Evolutionary conservation across 345 rosid genomes (phyloP), one percentile per base, ranked within the genome.

Genomic region (Cardiospermum halicacabum): DNA sequence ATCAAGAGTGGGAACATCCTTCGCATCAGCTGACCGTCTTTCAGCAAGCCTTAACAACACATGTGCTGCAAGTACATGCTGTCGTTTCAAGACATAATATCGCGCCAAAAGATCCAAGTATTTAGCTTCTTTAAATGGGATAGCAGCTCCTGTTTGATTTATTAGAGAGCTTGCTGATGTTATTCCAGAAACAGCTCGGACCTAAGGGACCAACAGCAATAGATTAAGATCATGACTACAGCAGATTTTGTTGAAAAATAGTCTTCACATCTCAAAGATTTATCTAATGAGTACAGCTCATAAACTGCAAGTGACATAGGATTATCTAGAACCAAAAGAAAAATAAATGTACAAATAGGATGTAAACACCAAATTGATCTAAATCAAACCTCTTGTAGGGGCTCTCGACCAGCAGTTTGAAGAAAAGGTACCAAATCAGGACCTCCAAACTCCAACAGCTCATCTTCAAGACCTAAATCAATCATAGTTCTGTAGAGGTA

Each of bases 391-490:
- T 94, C 92, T 72, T 76, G 85, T 31, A 74, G 75, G 57, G 88
- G 69, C 62, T 77, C 85, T 58, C 82, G 80, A 71, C 89, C 96
- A 56, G 86, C 91, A 78, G 68, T 84, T 72, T 91, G 97, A 51
- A 94, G 81, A 76, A 94, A 94, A 71, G 97, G 99, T 73, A 91
- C 87, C 81, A 94, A 85, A 80, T 91, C 99, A 18, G 95, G 88
- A 65, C 99, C 99, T 65, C 99, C 99, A 58, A 81, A 94, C 82
- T 94, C 99, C 78, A 91, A 68, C 47, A 94, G 84, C 84, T 94
- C 97, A 65, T 89, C 71, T 76, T 94, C 99, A 72, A 94, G 89
- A 65, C 96, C 91, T 75, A 91, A 78, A 75, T 87, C 86, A 55
- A 94, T 83, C 96, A 94, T 84, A 60, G 87, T 79, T 71, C 70